Evolutionary conservation across 140 eudicot genomes (phyloP), one percentile per base, ranked within the genome.

Genomic region (Stevia rebaudiana): DNA sequence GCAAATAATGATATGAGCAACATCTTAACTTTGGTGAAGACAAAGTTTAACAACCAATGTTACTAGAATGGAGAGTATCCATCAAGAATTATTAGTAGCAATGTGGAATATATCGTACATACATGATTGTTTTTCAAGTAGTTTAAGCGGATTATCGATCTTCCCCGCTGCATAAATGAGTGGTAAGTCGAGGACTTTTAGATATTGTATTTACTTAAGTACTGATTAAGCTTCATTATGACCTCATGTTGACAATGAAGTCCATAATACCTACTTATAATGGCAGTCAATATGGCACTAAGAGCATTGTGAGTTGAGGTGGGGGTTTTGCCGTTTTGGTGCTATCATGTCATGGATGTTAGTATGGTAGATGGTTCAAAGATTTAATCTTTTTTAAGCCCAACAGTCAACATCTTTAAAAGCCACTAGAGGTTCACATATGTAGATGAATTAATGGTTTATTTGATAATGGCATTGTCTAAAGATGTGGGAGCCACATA

Each of bases 321-420:
- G 71, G 62, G 58, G 54, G 43, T 31, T 47, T 73, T 21, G 78
- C 72, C 65, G 43, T 31, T 47, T 73, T 21, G 78, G 78, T 73
- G 72, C 61, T 43, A 54, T 73, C 72, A 13, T 73, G 72, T 73
- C 53, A 44, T 43, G 50, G 67, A 54, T 52, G 78, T 33, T 73
- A 42, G 66, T 33, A 52, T 40, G 21, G 39, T 61, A 28, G 28
- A 67, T 23, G 41, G 30, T 39, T 39, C 18, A 52, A 67, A 52
- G 62, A 23, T 28, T 70, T 58, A 40, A 44, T 58, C 28, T 70
- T 21, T 70, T 60, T 59, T 39, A 43, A 70, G 68, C 49, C 43
- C 62, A 46, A 16, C 63, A 33, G 47, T 56, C 19, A 46, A 5
- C 62, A 56, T 36, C 44, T 21, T 17, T 36, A 60, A 16, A 65